Evolutionary conservation across 257 asterid species (phyloP), one percentile per base, ranked within the genome.

Genomic region (Nicotiana tomentosiformis): DNA sequence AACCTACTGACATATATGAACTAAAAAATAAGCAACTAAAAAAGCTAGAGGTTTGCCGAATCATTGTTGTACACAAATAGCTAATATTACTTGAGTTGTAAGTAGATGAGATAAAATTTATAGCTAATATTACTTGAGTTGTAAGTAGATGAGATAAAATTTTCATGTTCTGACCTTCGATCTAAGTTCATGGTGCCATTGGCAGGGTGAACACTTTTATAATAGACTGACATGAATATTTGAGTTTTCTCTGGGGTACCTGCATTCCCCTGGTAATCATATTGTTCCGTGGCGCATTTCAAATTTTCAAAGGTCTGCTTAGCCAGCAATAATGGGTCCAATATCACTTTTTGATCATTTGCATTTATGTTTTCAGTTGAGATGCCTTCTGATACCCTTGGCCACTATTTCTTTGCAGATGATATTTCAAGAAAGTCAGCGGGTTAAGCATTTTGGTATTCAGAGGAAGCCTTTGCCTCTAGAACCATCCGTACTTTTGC

Each of bases 381-480:
- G 33, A 67, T 74, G 29, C 57, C 67, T 53, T 51, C 43, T 67
- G 32, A 56, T 32, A 18, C 33, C 26, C 18, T 53, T 32, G 78
- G 53, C 39, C 32, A 18, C 46, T n/a, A 65, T 66, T 66, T 81
- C 74, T 39, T 82, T 76, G 84, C 92, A 96, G 99, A 89, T 90
- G 89, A 92, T 91, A 79, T 96, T 94, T 86, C 98, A 96, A 92
- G 98, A 92, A 86, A 86, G 95, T 83, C 90, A 92, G 77, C 90
- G 84, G 78, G 88, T 87, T 69, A 96, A 92, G 90, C 97, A 92
- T 87, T 96, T 94, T 65, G 98, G 96, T 83, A 94, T 96, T 86
- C 98, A 94, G 90, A 91, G 98, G 92, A 96, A 91, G 91, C 97
- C 98, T 46, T 88, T 96, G 83, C 99, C 99, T 82, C 91, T 96